A percentile compares a stretch with the other conserved stretches of the same genome.
phyloP scores from a whole-genome alignment of 2,329 filamentous ascomycete genomes.

The Cladosporium cucumerinum region DNA sequence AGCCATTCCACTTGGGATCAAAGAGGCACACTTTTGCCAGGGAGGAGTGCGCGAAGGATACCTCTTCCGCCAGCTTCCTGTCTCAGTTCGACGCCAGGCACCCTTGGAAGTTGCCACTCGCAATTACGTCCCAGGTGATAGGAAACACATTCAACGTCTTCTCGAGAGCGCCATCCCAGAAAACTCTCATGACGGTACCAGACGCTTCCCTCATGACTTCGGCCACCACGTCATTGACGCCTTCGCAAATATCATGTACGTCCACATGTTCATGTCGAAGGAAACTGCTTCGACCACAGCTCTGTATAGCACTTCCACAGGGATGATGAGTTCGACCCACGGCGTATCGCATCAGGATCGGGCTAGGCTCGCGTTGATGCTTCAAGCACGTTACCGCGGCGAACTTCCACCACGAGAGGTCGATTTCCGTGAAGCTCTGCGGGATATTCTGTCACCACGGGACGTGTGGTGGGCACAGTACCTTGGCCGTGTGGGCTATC shows the following conservation, averaged over 20 bases:
- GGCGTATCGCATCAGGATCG: constrained; percentile 71
- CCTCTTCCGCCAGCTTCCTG: constrained; percentile 64
- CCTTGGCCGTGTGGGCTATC: constrained; percentile 56
- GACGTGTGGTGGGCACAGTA: constrained; percentile 65
- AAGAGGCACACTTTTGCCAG: constrained; percentile 76
- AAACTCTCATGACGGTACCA: constrained; percentile 46
- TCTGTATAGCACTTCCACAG: constrained; percentile 66
- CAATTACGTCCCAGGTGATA: constrained; percentile 40
- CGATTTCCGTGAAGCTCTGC: constrained; percentile 52
- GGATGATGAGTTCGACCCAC: constrained; percentile 64
- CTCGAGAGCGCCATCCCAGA: constrained; percentile 41
- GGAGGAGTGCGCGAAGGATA: constrained; percentile 84
- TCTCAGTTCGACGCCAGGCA: constrained; percentile 52
- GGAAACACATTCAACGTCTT: constrained; percentile 8
- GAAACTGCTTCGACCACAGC: constrained; percentile 60
- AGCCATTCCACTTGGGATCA: constrained; percentile 63
- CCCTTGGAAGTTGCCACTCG: constrained; percentile 61
- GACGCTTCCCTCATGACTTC: constrained; percentile 26
- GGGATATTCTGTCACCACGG: constrained; percentile 49
- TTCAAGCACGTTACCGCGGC: constrained; percentile 72
- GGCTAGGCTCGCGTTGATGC: constrained; percentile 65
- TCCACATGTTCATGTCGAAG: constrained; percentile 42
- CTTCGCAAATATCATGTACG: constrained; percentile 58
- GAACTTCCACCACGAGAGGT: constrained; percentile 58
- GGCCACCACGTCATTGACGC: constrained; percentile 47